Base-by-base conservation (phyloP, 176 grass and related monocot genomes). In the Eremochloa ophiuroides region DNA sequence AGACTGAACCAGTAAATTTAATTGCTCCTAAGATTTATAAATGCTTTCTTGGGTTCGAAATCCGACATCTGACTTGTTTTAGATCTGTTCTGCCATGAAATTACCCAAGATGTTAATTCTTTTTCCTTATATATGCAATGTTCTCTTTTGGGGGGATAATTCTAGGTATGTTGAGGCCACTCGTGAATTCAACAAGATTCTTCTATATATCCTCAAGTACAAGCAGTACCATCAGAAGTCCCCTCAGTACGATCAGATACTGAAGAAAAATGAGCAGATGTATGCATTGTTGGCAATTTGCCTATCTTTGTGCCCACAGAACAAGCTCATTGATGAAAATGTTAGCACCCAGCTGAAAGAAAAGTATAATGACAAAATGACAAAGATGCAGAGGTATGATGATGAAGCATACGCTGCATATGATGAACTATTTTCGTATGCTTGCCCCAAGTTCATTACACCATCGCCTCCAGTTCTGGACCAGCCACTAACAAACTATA, bases 261-360 rank as follows among this genome's bases (percentile, higher is more conserved):
- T 97, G 14, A 97, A 97, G 87, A 97, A 97, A 91, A 99, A 99
- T 62, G 96, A 99, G 80, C 96, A 99, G 82, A 99, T 99, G 96
- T 95, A 99, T 80, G 93, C 96, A 2, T 56, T 95, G 38, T 79
- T 99, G 72, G 93, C 96, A 82, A 87, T 99, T 73, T 99, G 90
- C 80, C 82, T 99, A 41, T 99, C 91, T 14, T 79, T 99, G 38
- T 99, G 93, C 66, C 93, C 96, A 3, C 96, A 99, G 77, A 78
- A 81, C 80, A 99, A 90, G 69, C 79, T 99, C 41, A 73, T 99
- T 20, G 96, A 99, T 29, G 96, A 99, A 79, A 99, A 93, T 70
- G 96, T 99, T 46, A 90, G 80, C 77, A 80, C 93, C 44, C 96
- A 99, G 82, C 86, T 99, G 62, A 99, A 93, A 80, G 96, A 99